These are phyloP conservation scores for Pseudogymnoascus sp. DNA, from an alignment of 2,329 filamentous ascomycete genomes.

Conservation along the genomic window DNA sequence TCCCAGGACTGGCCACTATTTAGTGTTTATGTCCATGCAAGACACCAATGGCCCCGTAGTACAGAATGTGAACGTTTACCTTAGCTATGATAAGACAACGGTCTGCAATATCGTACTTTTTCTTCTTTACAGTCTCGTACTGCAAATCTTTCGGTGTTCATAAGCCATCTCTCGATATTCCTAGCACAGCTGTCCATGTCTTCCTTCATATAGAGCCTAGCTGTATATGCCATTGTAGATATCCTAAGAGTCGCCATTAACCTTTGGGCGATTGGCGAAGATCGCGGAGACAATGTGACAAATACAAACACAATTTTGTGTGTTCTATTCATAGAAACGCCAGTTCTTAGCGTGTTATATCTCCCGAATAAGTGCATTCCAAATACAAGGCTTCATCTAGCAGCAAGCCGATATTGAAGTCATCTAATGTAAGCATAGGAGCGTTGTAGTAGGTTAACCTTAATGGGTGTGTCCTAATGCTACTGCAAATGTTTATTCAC, in stretches of 20 bases:
- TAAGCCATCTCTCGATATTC: not conserved
- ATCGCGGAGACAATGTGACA: constrained; percentile 60
- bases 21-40: constrained; percentile 2
- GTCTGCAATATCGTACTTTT: not conserved
- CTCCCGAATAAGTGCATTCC: constrained; percentile 62
- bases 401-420: constrained; percentile 71
- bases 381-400: constrained; percentile 60
- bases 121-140: not conserved
- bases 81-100: not conserved
- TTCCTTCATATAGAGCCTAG: not conserved
- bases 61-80: not conserved
- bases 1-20: not conserved
- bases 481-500: constrained; percentile 83
- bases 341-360: constrained; percentile 66
- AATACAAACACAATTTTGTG: constrained; percentile 80
- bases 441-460: constrained; percentile 90
- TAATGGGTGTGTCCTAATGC: constrained; percentile 76
- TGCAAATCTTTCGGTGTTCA: not conserved
- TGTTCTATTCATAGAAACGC: constrained; percentile 84
- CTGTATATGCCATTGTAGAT: not conserved
- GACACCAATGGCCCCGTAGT: not conserved
- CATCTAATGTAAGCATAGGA: constrained; percentile 71
- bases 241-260: not conserved
- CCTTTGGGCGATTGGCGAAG: not conserved
- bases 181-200: not conserved